Conservation (phyloP, 495 filamentous ascomycete genomes). For the Podospora appendiculata region DNA sequence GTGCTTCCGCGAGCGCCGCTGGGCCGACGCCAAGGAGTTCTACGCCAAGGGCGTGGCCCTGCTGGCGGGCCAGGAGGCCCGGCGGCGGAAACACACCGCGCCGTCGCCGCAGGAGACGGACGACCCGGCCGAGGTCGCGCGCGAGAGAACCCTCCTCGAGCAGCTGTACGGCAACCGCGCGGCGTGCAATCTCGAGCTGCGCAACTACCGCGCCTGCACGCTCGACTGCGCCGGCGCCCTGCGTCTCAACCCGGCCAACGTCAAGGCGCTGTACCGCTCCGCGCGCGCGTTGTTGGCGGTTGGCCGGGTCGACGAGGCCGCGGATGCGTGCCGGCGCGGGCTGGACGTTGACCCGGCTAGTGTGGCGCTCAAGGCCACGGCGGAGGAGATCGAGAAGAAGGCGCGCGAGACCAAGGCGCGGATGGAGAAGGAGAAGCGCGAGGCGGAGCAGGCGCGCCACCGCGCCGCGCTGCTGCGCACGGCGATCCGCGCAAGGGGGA, state of each 20-base stretch:
- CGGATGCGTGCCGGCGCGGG: constrained; percentile 65
- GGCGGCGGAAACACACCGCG: constrained; percentile 20
- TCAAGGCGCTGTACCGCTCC: constrained; percentile 87
- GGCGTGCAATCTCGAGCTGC: constrained; percentile 63
- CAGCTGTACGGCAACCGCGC: constrained; percentile 79
- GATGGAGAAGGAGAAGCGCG: constrained; percentile 41
- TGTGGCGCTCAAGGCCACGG: constrained; percentile 46
- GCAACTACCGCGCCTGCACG: constrained; percentile 77
- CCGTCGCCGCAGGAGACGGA: constrained; percentile 24
- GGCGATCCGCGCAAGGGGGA: constrained; percentile 68
- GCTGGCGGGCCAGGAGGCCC: constrained; percentile 49
- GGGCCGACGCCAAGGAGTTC: constrained; percentile 81
- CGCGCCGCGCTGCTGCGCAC: constrained; percentile 53
- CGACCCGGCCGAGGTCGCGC: constrained; percentile 40
- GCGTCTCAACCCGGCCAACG: constrained; percentile 63
- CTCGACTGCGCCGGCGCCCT: constrained; percentile 76
- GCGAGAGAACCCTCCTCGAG: constrained; percentile 58
- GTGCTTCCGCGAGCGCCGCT: constrained; percentile 62
- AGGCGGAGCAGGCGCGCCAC: constrained; percentile 35
- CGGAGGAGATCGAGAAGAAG: constrained; percentile 45
- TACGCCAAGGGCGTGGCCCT: constrained; percentile 77
- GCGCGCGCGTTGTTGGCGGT: constrained; percentile 67
- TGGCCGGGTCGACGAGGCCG: constrained; percentile 63
- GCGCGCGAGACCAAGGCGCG: constrained; percentile 26
- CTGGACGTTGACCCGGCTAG: constrained; percentile 56